Percentiles rank a stretch among this genome's conserved stretches.
These are phyloP conservation scores for Leccinum griseonigrum DNA, from an alignment of 1,284 basidiomycete species.

Conservation along the genomic window DNA sequence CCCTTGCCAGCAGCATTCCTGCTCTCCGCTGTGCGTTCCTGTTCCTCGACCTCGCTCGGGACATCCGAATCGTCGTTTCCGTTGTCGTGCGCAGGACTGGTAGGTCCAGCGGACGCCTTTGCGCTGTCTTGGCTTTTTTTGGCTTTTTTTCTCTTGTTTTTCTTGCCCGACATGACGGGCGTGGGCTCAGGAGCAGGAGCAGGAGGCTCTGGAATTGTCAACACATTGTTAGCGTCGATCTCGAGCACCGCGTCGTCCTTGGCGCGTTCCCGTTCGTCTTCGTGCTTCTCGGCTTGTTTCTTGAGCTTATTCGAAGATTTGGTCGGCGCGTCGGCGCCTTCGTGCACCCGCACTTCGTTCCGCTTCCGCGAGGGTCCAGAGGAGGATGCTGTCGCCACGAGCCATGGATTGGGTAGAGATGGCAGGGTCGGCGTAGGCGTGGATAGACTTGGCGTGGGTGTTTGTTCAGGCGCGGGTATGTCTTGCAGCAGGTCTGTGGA, in stretches of 20 bases:
- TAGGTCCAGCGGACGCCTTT: constrained; percentile 9
- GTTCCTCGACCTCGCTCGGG: constrained; percentile 67
- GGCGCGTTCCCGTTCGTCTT: constrained; percentile 53
- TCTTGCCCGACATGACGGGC: constrained; percentile 9
- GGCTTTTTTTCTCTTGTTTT: constrained; percentile 22
- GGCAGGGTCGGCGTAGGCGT: constrained; percentile 10
- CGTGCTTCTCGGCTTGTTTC: constrained; percentile 56
- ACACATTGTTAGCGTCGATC: constrained; percentile 58
- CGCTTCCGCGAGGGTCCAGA: constrained; percentile 41
- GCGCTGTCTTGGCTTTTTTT: neutral
- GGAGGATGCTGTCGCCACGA: constrained; percentile 9
- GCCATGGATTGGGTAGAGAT: constrained; percentile 25
- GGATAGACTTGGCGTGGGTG: constrained; percentile 27
- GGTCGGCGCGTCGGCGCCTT: constrained; percentile 54
- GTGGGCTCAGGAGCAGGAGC: constrained; percentile 2
- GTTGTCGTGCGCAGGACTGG: constrained; percentile 14
- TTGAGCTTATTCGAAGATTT: constrained; percentile 73
- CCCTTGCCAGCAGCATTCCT: constrained; percentile 36
- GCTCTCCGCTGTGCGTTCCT: constrained; percentile 47
- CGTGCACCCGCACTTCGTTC: constrained; percentile 67
- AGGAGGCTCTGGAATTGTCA: constrained; percentile 36
- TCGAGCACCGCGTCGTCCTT: constrained; percentile 78
- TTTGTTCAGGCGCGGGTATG: constrained; percentile 2
- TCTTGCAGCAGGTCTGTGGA: constrained; percentile 53
- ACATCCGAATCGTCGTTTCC: constrained; percentile 48